phyloP scores from a whole-genome alignment of 371 early-diverging fungal genomes.

The Furculomyces boomerangus region DNA sequence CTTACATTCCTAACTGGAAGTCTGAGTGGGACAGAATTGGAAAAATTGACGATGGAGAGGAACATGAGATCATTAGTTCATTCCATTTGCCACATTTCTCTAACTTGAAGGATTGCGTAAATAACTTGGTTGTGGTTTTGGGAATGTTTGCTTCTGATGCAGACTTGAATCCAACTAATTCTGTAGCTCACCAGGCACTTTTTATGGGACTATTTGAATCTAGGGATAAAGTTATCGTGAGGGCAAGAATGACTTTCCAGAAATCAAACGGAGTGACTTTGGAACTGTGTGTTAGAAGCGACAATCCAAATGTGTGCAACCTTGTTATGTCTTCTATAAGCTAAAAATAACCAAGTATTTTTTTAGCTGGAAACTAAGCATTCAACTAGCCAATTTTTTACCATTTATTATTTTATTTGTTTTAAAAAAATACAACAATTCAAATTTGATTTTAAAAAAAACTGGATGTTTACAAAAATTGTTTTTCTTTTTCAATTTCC shows the following conservation, averaged over 20 bases:
- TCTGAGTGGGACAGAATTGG: constrained; percentile 44
- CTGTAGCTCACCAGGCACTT: constrained; percentile 65
- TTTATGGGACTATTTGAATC: constrained; percentile 77
- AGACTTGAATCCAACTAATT: constrained; percentile 40
- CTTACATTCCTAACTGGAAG: constrained; percentile 51
- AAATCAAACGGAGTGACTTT: constrained; percentile 70
- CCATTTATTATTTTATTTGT: background rate
- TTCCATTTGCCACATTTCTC: constrained; percentile 61
- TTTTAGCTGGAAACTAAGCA: background rate
- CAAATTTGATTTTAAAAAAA: too few relatives aligned
- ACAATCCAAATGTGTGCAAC: constrained; percentile 42
- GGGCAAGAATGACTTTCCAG: constrained; percentile 76
- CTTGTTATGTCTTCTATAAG: constrained; percentile 35
- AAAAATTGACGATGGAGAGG: constrained; percentile 28
- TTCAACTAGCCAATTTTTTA: background rate
- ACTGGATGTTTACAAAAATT: too few relatives aligned
- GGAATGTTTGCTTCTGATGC: constrained; percentile 71
- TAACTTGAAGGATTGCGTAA: constrained; percentile 44
- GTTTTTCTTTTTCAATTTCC: background rate
- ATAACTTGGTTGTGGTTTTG: constrained; percentile 46
- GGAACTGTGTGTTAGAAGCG: constrained; percentile 72
- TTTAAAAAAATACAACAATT: background rate
- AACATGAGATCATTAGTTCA: constrained; percentile 59
- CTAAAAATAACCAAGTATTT: background rate
- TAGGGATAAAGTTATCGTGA: constrained; percentile 46